Percentiles rank a stretch among this genome's conserved stretches.
phyloP scores from a whole-genome alignment of 2,329 filamentous ascomycete species.

The Colletotrichum tanaceti region DNA sequence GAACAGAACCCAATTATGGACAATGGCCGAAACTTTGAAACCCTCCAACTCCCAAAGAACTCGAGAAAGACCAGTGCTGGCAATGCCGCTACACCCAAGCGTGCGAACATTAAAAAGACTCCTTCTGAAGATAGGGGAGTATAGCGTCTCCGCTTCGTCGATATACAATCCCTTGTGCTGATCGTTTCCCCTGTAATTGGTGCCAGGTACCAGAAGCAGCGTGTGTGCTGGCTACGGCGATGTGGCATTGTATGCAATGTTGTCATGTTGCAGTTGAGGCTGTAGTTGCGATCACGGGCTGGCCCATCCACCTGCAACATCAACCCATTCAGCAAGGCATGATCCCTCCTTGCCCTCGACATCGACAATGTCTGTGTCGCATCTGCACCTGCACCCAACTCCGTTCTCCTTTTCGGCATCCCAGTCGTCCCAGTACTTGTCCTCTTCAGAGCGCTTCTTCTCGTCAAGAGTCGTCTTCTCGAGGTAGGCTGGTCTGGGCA shows the following conservation, averaged over 20 bases:
- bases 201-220: slow-evolving; percentile 12
- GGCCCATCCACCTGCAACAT: slow-evolving; percentile 94
- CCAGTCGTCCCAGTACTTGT: slow-evolving; percentile 93
- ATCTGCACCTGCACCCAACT: slow-evolving; percentile 94
- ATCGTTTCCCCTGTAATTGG: slow-evolving; percentile 24
- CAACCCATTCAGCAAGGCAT: slow-evolving; percentile 95
- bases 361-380: slow-evolving; percentile 96
- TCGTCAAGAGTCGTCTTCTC: slow-evolving; percentile 85
- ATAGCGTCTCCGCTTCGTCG: slow-evolving; percentile 34
- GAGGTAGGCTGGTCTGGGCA: slow-evolving; percentile 81
- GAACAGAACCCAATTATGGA: slow-evolving; percentile 37
- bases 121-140: slow-evolving; percentile 21
- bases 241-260: slow-evolving; percentile 35
- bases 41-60: slow-evolving; percentile 37
- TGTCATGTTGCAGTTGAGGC: slow-evolving; percentile 2
- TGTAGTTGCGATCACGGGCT: slow-evolving; percentile 51
- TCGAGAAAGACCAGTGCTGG: slow-evolving; percentile 32
- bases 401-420: slow-evolving; percentile 94
- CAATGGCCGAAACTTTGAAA: slow-evolving; percentile 37
- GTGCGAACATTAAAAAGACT: slow-evolving; percentile 32
- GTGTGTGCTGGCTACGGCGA: slow-evolving; percentile 28
- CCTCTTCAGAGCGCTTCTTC: slow-evolving; percentile 88
- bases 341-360: slow-evolving; percentile 98
- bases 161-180: slow-evolving; percentile 37
- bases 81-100: slow-evolving; percentile 34